Evolutionary conservation across 441 rosid genomes (phyloP), one percentile per base, ranked within the genome.

Genomic region (Euphorbia celastroides): DNA sequence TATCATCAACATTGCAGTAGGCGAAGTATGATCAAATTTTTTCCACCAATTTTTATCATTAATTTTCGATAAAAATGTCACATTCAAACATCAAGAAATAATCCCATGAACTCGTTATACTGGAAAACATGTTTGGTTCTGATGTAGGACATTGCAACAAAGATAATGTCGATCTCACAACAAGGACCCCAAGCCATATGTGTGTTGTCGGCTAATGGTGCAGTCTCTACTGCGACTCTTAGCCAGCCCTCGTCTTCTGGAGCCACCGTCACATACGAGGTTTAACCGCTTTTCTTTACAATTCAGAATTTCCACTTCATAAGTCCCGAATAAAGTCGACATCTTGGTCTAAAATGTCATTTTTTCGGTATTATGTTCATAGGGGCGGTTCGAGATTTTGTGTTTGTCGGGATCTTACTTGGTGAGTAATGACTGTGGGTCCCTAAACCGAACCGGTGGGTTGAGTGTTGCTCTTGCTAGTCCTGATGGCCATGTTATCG

Each of bases 371-470:
- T n/a, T n/a, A n/a, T n/a, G n/a, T 71, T 41, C 78, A 28, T 70
- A 95, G 99, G 99, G 99, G 27, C 84, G 74, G 64, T 95, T 95
- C 34, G 96, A 92, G 88, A 92, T 95, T 81, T 75, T 95, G 79
- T 86, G 97, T 79, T 78, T 95, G 83, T 90, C 97, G 8, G 99
- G 99, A 52, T 95, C 96, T 36, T 95, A 87, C 78, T 77, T 95
- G 82, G 79, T 95, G 68, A 82, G 87, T 62, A 98, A 95, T 78
- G 95, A 88, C 50, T 95, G 93, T 69, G 88, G 94, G 28, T 79
- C 97, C 50, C 84, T 77, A 44, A 77, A 77, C 70, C 83, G 98
- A 75, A 87, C 87, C 25, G 99, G 99, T 60, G 99, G 99, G 58
- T 52, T 95, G 52, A 92, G 98, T 70, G 96, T 83, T 72, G 88